Evolutionary conservation across 495 filamentous ascomycete genomes (phyloP).

Genomic region (Annulohypoxylon maeteangense): DNA sequence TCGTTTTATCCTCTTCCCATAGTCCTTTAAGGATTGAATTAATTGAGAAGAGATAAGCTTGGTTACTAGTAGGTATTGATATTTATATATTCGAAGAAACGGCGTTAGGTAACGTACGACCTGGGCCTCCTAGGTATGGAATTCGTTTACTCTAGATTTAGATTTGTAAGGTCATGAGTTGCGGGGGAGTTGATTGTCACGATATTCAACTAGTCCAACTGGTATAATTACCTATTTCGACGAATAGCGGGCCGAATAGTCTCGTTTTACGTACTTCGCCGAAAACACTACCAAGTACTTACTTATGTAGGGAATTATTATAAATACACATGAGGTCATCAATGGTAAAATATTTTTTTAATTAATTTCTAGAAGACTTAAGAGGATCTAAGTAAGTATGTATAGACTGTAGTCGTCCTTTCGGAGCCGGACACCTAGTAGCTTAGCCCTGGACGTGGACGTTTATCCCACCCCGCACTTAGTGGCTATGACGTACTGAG

Average conservation of each 20-base stretch:
- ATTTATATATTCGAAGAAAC: not conserved
- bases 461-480: not conserved
- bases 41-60: not conserved
- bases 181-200: constrained; percentile 23
- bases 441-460: no score
- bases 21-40: not conserved
- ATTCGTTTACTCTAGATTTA: not conserved
- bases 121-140: no score
- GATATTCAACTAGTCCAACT: constrained; percentile 31
- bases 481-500: not conserved
- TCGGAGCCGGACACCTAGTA: no score
- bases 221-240: constrained; percentile 38
- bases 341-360: not conserved
- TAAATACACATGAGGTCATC: not conserved
- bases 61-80: not conserved
- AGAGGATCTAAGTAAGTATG: no score
- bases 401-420: no score
- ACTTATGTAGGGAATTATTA: not conserved
- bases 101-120: not conserved
- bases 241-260: constrained; percentile 14
- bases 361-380: no score
- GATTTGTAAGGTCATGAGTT: constrained; percentile 1
- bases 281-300: not conserved
- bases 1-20: not conserved
- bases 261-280: constrained; percentile 17